Evolutionary conservation across 495 filamentous ascomycete genomes (phyloP).

Genomic region (Podospora comata): DNA sequence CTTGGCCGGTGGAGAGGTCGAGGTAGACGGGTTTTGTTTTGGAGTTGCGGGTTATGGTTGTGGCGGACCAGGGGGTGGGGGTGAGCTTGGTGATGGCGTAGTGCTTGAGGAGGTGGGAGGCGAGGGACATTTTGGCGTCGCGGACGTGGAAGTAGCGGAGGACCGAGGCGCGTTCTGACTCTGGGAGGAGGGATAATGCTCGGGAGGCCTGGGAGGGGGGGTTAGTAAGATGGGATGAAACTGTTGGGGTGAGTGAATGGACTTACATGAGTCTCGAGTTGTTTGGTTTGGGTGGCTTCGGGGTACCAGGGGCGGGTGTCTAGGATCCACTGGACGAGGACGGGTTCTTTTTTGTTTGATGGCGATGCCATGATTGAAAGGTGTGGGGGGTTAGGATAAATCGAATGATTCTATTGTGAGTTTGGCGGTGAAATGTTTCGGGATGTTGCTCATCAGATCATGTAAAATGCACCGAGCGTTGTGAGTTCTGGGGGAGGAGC

Average conservation of each 20-base stretch:
- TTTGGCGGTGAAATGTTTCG: conserved; percentile 5
- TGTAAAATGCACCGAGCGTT: background rate
- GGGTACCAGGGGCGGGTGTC: conserved; percentile 47
- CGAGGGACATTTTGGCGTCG: conserved; percentile 68
- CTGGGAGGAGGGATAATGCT: conserved; percentile 55
- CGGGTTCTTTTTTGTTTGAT: conserved; percentile 6
- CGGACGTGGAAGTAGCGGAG: conserved; percentile 57
- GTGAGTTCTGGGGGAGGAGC: background rate
- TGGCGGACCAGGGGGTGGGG: conserved; percentile 61
- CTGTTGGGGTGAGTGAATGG: background rate
- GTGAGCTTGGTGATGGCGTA: conserved; percentile 60
- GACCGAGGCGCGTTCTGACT: conserved; percentile 48
- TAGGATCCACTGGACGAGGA: conserved; percentile 46
- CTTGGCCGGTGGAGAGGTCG: conserved; percentile 26
- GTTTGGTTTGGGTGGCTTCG: conserved; percentile 36
- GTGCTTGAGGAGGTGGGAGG: conserved; percentile 76
- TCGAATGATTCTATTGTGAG: conserved; percentile 8
- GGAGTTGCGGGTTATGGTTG: conserved; percentile 56
- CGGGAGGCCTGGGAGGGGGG: conserved; percentile 45
- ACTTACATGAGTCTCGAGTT: conserved; percentile 42
- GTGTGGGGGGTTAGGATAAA: conserved; percentile 5
- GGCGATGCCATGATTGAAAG: conserved; percentile 12
- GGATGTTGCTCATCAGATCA: conserved; percentile 8
- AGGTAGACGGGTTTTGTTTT: conserved; percentile 59
- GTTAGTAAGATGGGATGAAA: conserved; percentile 1